Percentiles rank a stretch among this genome's conserved stretches.
Conservation (phyloP, 2,329 filamentous ascomycete genomes). For the Hypoxylon sp. region DNA sequence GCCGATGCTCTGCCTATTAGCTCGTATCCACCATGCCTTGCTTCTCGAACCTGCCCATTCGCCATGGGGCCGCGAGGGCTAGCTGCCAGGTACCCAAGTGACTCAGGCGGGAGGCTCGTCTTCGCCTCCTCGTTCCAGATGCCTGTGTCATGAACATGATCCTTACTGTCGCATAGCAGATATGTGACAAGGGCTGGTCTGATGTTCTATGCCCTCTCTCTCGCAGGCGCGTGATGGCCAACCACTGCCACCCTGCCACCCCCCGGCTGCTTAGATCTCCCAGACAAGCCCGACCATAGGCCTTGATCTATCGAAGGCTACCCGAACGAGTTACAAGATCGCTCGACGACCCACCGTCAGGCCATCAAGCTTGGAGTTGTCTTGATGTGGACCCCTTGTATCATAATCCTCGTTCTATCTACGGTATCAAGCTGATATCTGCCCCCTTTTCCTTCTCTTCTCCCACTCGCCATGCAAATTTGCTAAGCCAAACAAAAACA, state of each 20-base stretch:
- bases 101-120: neutral
- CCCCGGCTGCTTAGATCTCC: no score
- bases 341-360: constrained; percentile 32
- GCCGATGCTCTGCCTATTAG: constrained; percentile 7
- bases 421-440: constrained; percentile 24
- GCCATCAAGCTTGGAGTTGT: constrained; percentile 25
- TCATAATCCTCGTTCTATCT: constrained; percentile 24
- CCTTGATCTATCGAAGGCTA: constrained; percentile 26
- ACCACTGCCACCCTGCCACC: no score
- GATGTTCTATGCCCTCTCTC: constrained; percentile 7
- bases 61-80: constrained; percentile 3
- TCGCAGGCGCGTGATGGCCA: constrained; percentile 7
- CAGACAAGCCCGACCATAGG: constrained; percentile 7
- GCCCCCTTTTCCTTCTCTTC: constrained; percentile 29
- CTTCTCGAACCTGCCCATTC: constrained; percentile 12
- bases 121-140: constrained; percentile 26
- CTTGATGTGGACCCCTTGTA: constrained; percentile 34
- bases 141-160: constrained; percentile 28
- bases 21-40: constrained; percentile 10
- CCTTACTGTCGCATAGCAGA: constrained; percentile 30
- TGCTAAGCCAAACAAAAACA: constrained; percentile 39
- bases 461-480: constrained; percentile 27
- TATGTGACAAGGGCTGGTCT: constrained; percentile 19
- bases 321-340: constrained; percentile 12
- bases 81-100: constrained; percentile 1